Conservation (phyloP, 2,329 filamentous ascomycete genomes). For the Pestalotiopsis sp. region DNA sequence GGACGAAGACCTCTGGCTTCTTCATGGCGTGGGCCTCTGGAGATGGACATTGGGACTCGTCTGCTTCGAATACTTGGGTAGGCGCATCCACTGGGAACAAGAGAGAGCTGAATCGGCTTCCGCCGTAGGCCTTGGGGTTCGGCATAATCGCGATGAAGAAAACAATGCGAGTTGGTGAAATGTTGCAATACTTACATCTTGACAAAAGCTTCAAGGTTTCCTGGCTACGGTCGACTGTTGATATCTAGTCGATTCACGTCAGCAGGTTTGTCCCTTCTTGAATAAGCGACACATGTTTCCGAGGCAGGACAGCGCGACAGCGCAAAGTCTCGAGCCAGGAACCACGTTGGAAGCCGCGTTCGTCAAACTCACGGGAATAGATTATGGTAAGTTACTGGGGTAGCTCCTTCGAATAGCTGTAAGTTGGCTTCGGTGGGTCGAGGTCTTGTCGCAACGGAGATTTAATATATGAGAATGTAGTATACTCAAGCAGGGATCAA, state of each 20-base stretch:
- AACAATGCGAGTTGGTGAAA: not conserved
- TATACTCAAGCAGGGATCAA: not conserved
- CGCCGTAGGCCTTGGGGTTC: not conserved
- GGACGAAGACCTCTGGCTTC: not conserved
- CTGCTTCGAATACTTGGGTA: not conserved
- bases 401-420: not conserved
- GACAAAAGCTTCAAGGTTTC: not conserved
- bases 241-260: not conserved
- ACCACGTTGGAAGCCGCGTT: not conserved
- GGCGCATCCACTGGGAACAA: not conserved
- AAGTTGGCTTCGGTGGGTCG: not conserved
- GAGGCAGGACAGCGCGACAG: not conserved
- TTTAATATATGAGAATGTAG: not conserved
- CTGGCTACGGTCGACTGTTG: not conserved
- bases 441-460: not conserved
- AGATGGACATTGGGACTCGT: not conserved
- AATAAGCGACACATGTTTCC: not conserved
- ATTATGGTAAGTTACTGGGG: not conserved
- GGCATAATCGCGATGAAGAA: not conserved
- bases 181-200: slow-evolving; percentile 5
- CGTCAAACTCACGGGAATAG: not conserved
- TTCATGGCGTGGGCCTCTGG: not conserved
- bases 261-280: not conserved
- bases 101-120: not conserved
- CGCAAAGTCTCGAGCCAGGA: not conserved